Conservation (phyloP, 2,329 filamentous ascomycete species). For the Chrysosporium queenslandicum region DNA sequence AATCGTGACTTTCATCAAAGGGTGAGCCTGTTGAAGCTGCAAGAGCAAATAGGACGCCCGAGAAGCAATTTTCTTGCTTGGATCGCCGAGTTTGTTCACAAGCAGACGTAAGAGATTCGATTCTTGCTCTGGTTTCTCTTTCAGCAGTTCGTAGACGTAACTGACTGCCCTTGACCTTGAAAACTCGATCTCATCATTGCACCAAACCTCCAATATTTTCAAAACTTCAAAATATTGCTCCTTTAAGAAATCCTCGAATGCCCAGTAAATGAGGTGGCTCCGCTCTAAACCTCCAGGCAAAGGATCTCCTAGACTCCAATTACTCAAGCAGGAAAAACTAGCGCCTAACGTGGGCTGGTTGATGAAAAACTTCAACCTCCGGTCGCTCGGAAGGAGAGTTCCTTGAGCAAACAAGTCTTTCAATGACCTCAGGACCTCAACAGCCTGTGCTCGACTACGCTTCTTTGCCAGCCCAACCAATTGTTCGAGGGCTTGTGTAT, state of each 20-base stretch:
- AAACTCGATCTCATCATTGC: slow-evolving; percentile 89
- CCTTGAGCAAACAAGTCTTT: slow-evolving; percentile 92
- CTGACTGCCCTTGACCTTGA: slow-evolving; percentile 78
- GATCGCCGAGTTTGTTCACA: slow-evolving; percentile 94
- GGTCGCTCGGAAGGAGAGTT: slow-evolving; percentile 68
- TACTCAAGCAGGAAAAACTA: slow-evolving; percentile 53
- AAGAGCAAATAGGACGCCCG: slow-evolving; percentile 87
- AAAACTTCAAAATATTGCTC: slow-evolving; percentile 86
- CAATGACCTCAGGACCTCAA: slow-evolving; percentile 82
- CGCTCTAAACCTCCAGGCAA: slow-evolving; percentile 66
- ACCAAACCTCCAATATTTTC: slow-evolving; percentile 85
- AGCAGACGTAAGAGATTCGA: slow-evolving; percentile 81
- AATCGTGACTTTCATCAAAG: slow-evolving; percentile 85
- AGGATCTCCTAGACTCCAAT: slow-evolving; percentile 59
- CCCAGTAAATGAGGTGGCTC: slow-evolving; percentile 74
- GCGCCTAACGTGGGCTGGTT: slow-evolving; percentile 67
- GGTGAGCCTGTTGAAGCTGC: slow-evolving; percentile 79
- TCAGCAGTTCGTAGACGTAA: slow-evolving; percentile 82
- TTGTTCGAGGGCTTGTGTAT: slow-evolving; percentile 76
- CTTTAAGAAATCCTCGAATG: slow-evolving; percentile 93
- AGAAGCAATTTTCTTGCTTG: slow-evolving; percentile 89
- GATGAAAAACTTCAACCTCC: slow-evolving; percentile 69
- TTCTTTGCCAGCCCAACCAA: slow-evolving; percentile 78
- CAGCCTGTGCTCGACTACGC: slow-evolving; percentile 82
- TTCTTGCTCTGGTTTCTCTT: slow-evolving; percentile 95